phyloP scores from a whole-genome alignment of 1,139 yeast species.

The Geotrichum europaeum region DNA sequence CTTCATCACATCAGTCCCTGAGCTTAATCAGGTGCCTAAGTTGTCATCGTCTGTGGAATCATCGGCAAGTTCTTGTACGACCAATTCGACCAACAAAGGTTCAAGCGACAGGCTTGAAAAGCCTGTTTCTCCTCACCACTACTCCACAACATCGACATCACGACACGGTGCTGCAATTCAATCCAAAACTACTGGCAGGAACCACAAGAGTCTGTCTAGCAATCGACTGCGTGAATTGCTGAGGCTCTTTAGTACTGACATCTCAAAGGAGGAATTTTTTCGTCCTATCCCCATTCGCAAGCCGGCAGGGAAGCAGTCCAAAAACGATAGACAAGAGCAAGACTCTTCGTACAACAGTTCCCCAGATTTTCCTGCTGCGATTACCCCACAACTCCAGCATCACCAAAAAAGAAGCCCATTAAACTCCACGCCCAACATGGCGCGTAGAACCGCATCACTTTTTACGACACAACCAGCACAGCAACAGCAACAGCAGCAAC shows the following conservation, averaged over 20 bases:
- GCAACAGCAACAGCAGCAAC: background rate
- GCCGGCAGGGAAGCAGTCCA: background rate
- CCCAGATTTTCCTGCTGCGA: background rate
- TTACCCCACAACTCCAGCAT: background rate
- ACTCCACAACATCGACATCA: background rate
- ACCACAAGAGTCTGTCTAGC: slow-evolving; percentile 1
- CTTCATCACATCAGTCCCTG: slow-evolving; percentile 11
- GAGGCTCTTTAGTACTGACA: slow-evolving; percentile 7
- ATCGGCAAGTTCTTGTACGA: slow-evolving; percentile 14
- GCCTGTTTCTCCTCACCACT: background rate
- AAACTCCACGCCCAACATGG: background rate
- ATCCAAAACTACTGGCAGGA: background rate
- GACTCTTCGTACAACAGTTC: background rate
- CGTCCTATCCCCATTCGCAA: background rate
- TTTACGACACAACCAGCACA: slow-evolving; percentile 1
- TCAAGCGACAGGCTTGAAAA: slow-evolving; percentile 11
- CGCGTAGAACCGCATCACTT: slow-evolving; percentile 6
- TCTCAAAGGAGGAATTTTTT: background rate
- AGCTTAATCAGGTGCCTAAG: slow-evolving; percentile 18
- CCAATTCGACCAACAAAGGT: slow-evolving; percentile 9
- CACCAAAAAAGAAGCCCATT: background rate
- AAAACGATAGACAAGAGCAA: background rate
- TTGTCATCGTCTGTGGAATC: slow-evolving; percentile 20
- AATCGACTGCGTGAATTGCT: slow-evolving; percentile 5
- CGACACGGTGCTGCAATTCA: background rate